Base-by-base conservation (phyloP, 2,329 filamentous ascomycete genomes). In the Aureobasidium pullulans region DNA sequence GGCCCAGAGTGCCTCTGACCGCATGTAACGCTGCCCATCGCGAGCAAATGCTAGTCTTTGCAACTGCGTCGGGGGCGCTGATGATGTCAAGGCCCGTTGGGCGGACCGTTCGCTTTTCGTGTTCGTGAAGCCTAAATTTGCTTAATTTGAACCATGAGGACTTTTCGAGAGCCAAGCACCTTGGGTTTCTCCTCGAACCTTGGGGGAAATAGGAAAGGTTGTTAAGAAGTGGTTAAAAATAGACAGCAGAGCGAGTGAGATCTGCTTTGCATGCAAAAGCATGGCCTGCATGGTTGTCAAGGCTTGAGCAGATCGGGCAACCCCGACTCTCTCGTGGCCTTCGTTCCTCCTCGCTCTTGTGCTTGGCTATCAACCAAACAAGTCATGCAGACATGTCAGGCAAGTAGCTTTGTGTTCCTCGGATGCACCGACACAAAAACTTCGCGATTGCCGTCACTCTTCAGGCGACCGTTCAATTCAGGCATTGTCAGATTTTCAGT, bases 1-100 rank as follows among this genome's bases (percentile, higher is more conserved):
- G 50, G 37, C 50, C 29, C 19, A 37, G 37, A 31, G 5, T 15
- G 11, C 50, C 39, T 43, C 37, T 54, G 50, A 54, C 37, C 28
- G 28, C 50, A 54, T 54, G 50, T 34, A 54, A 54, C 50, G 50
- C 50, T 54, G 39, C 50, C 50, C 50, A 54, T 42, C 13, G n/a
- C n/a, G 16, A 23, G 16, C 23, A 23, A 15, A 23, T 23, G 37
- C 32, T 42, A 40, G 34, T 29, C 23, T 54, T 34, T 23, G 37
- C 37, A 6, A 43, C 2, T 54, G 50, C 50, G 50, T 54, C 37
- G 29, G 37, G 34, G 50, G 50, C 50, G 50, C 50, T 16, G 37
- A 42, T 54, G 50, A 54, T 52, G 48, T 52, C 48, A 52, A 52
- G 48, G 48, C 48, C 50, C 50, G 50, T 43, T 54, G 50, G 36